Percentiles rank a stretch among this genome's conserved stretches.
Evolutionary conservation across 1,139 yeast genomes (phyloP).

Genomic region (Yarrowia galli): DNA sequence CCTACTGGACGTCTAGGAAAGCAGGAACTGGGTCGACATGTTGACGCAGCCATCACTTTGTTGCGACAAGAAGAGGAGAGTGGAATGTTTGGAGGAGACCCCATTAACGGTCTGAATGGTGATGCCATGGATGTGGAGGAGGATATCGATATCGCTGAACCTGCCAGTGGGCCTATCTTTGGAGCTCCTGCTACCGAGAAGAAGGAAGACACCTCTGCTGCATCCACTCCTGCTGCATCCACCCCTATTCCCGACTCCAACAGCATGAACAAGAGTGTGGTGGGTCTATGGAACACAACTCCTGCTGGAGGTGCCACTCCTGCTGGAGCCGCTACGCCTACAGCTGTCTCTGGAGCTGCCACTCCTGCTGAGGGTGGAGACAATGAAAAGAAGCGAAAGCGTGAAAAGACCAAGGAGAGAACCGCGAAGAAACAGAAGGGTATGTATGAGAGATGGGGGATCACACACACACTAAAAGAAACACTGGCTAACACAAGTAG

Average conservation of each 20-base stretch:
- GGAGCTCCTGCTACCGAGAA: slow-evolving; percentile 7
- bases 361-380: slow-evolving; percentile 26
- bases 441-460: slow-evolving; percentile 44
- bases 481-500: slow-evolving; percentile 40
- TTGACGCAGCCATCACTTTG: slow-evolving; percentile 20
- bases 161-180: slow-evolving; percentile 22
- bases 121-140: slow-evolving; percentile 49
- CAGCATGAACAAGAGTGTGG: slow-evolving; percentile 76
- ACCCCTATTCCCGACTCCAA: slow-evolving; percentile 51
- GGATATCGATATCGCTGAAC: slow-evolving; percentile 45
- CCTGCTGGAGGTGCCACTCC: slow-evolving; percentile 38
- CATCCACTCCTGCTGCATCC: slow-evolving; percentile 27
- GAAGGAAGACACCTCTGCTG: slow-evolving; percentile 23
- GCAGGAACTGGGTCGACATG: slow-evolving; percentile 32
- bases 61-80: slow-evolving; percentile 46
- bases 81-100: slow-evolving; percentile 48
- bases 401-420: slow-evolving; percentile 50
- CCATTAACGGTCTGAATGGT: slow-evolving; percentile 54
- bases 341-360: slow-evolving; percentile 20
- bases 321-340: slow-evolving; percentile 12
- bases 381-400: slow-evolving; percentile 43
- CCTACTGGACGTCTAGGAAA: slow-evolving; percentile 37
- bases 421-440: slow-evolving; percentile 57
- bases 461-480: background rate
- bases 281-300: slow-evolving; percentile 65